Conservation (phyloP, 2,329 filamentous ascomycete genomes). For the Ceratocystis albifundus region DNA sequence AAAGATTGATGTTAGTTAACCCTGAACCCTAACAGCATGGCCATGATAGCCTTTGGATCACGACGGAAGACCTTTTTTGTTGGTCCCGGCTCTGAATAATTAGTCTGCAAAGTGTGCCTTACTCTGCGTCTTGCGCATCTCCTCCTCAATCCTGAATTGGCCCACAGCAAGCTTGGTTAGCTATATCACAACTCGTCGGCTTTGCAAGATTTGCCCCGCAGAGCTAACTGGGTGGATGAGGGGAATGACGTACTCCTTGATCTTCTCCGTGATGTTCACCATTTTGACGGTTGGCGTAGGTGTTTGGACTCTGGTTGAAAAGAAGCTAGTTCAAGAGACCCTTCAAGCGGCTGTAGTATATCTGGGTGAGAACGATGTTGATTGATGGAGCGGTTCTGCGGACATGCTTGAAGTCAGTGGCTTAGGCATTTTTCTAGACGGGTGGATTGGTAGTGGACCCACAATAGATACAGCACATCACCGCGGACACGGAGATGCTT, state of each 20-base stretch:
- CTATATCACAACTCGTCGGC: slow-evolving; percentile 1
- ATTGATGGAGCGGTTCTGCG: neutral
- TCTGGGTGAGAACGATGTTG: neutral
- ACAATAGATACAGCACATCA: slow-evolving; percentile 12
- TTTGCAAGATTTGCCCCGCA: slow-evolving; percentile 10
- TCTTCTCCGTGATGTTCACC: slow-evolving; percentile 99
- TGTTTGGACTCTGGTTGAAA: too few species aligned
- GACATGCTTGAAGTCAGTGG: neutral
- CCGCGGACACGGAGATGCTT: neutral
- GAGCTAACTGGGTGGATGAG: neutral
- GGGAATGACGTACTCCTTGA: slow-evolving; percentile 69
- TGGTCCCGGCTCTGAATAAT: neutral
- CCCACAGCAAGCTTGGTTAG: slow-evolving; percentile 24
- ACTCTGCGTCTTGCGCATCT: slow-evolving; percentile 99
- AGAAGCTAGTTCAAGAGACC: too few species aligned
- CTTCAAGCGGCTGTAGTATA: too few species aligned
- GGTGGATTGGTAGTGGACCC: neutral
- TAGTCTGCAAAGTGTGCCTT: slow-evolving; percentile 31
- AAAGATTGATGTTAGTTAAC: slow-evolving; percentile 16
- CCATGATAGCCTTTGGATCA: neutral
- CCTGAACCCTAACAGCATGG: slow-evolving; percentile 8
- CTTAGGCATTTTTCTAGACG: slow-evolving; percentile 2
- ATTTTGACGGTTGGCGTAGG: slow-evolving; percentile 43
- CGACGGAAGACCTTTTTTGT: neutral
- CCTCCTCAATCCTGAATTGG: slow-evolving; percentile 81